Conservation (phyloP, 2,329 filamentous ascomycete species). For the Knufia petricola region DNA sequence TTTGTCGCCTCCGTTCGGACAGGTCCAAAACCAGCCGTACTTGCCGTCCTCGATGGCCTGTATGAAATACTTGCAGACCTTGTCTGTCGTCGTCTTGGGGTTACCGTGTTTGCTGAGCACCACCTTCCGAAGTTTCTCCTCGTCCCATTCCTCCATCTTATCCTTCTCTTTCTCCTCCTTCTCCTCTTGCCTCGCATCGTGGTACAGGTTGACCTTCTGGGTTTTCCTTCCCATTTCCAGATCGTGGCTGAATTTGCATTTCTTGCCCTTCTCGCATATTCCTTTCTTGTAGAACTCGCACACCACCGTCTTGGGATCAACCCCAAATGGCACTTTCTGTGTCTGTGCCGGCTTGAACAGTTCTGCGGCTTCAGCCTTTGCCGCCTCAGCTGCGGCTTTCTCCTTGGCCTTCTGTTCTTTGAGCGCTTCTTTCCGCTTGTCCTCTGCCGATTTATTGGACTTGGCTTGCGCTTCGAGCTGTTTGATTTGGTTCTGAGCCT, state of each 20-base stretch:
- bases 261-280: conserved; percentile 90
- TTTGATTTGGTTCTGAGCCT: conserved; percentile 81
- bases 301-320: conserved; percentile 93
- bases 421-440: conserved; percentile 67
- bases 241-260: conserved; percentile 98
- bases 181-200: conserved; percentile 66
- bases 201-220: conserved; percentile 85
- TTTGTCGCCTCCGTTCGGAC: conserved; percentile 91
- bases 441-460: conserved; percentile 68
- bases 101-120: conserved; percentile 96
- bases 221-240: conserved; percentile 79
- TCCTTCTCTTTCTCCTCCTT: conserved; percentile 67
- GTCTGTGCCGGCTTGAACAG: conserved; percentile 86
- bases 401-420: conserved; percentile 65
- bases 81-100: conserved; percentile 88
- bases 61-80: conserved; percentile 98
- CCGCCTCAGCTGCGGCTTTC: conserved; percentile 81
- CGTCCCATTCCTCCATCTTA: conserved; percentile 94
- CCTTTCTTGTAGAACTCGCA: conserved; percentile 98
- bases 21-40: conserved; percentile 98
- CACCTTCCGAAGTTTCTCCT: conserved; percentile 84
- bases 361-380: conserved; percentile 67
- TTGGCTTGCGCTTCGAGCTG: conserved; percentile 65
- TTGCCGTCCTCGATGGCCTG: conserved; percentile 96
- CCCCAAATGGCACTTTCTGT: conserved; percentile 97